phyloP scores from a whole-genome alignment of 164 flowering plant species.

The Santalum album region DNA sequence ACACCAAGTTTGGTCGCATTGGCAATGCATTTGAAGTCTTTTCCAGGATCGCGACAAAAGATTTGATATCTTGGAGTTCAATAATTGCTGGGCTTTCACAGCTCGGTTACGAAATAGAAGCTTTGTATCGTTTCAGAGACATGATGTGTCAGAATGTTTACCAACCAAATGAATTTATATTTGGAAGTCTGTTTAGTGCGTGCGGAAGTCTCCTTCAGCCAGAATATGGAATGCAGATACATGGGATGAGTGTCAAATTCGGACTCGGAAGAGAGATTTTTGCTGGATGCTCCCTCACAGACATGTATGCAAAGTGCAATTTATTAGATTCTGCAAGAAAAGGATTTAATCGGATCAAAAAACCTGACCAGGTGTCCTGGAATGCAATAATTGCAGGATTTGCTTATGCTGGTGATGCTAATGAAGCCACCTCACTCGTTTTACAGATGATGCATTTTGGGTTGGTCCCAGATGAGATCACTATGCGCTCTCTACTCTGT shows the following conservation, averaged over 20 bases:
- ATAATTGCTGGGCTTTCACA: slow-evolving; percentile 56
- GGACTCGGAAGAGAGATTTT: slow-evolving; percentile 42
- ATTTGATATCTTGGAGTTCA: slow-evolving; percentile 67
- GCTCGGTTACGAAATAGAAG: slow-evolving; percentile 43
- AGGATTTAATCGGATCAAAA: slow-evolving; percentile 41
- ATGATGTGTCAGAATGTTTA: slow-evolving; percentile 32
- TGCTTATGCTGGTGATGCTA: slow-evolving; percentile 28
- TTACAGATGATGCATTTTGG: slow-evolving; percentile 36
- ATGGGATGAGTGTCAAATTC: slow-evolving; percentile 49
- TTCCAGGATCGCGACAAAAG: slow-evolving; percentile 29
- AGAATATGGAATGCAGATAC: slow-evolving; percentile 49
- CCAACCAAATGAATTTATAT: slow-evolving; percentile 51
- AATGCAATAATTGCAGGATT: slow-evolving; percentile 61
- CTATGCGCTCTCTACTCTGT: slow-evolving; percentile 49
- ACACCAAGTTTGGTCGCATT: slow-evolving; percentile 37
- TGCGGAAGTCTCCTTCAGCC: slow-evolving; percentile 39
- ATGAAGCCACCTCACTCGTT: slow-evolving; percentile 41
- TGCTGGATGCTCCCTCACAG: slow-evolving; percentile 59
- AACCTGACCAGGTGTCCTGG: slow-evolving; percentile 62
- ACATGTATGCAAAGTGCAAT: slow-evolving; percentile 73
- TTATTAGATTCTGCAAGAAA: slow-evolving; percentile 31
- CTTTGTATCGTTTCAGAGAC: slow-evolving; percentile 40
- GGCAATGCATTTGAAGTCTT: slow-evolving; percentile 39
- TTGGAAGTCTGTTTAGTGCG: slow-evolving; percentile 63
- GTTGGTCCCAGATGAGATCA: slow-evolving; percentile 41